Evolutionary conservation across 257 asterid genomes (phyloP), one percentile per base, ranked within the genome.

Genomic region (Forsythia viridissima): DNA sequence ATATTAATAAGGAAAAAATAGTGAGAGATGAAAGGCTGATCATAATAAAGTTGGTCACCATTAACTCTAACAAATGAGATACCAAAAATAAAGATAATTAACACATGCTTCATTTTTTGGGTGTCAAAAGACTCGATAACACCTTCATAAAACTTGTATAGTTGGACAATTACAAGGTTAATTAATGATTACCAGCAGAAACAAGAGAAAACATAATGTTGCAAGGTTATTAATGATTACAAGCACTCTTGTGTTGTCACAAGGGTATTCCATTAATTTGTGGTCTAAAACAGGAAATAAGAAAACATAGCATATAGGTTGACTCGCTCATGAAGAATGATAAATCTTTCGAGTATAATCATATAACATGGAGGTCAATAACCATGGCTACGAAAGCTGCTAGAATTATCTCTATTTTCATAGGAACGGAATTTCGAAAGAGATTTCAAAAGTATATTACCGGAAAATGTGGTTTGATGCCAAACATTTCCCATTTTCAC

Each of bases 51-150:
- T 41, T 41, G 44, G 44, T 2, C 44, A 41, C 44, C 8, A 41
- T 4, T 41, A 41, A 41, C 38, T 46, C 0, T 12, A 46, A 44
- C 21, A 13, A 82, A 65, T 5, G 51, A 73, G 80, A 41, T 0
- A 41, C 8, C 5, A n/a, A 72, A 76, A 38, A 73, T 30, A 1
- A 1, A 30, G 79, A 65, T 79, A 80, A 89, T 82, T 87, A 95
- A 98, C 96, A 92, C 99, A 11, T 95, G 97, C 78, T 91, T 93
- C 84, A 84, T 86, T 81, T 95, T 91, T 76, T 91, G 88, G 8
- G 89, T 81, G 83, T 93, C 99, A 80, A 81, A 95, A 52, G 99
- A 92, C 90, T 93, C 92, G 65, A 95, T 85, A 65, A 83, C 88
- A 76, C 99, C 99, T 90, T 89, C 97, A 72, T 95, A 95, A 80